phyloP scores from a whole-genome alignment of 2,329 filamentous ascomycete genomes.

The Xylaria sp. region DNA sequence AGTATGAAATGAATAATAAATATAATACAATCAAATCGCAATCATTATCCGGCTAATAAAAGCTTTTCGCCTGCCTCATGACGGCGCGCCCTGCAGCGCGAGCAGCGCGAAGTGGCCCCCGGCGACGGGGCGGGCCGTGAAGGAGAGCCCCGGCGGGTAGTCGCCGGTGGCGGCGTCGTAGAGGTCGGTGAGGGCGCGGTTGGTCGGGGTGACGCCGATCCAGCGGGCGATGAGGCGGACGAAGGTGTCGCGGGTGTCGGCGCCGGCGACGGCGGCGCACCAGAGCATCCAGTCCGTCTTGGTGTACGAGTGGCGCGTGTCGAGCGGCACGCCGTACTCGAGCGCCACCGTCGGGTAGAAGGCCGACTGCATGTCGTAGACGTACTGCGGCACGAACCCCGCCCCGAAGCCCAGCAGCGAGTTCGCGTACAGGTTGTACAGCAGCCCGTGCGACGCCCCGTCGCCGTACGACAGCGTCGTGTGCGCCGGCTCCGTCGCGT shows the following conservation, averaged over 20 bases:
- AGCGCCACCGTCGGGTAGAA: slow-evolving; percentile 76
- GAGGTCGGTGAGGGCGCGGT: slow-evolving; percentile 75
- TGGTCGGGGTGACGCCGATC: slow-evolving; percentile 73
- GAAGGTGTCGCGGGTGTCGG: slow-evolving; percentile 65
- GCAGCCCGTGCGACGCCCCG: slow-evolving; percentile 51
- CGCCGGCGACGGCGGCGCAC: slow-evolving; percentile 72
- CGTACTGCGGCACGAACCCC: slow-evolving; percentile 70
- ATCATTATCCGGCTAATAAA: not conserved
- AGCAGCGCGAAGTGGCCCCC: slow-evolving; percentile 81
- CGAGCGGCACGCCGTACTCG: slow-evolving; percentile 80
- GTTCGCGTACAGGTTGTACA: slow-evolving; percentile 86
- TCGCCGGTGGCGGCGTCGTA: slow-evolving; percentile 73
- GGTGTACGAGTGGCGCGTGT: slow-evolving; percentile 78
- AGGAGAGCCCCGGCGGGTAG: slow-evolving; percentile 65
- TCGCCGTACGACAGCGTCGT: slow-evolving; percentile 80
- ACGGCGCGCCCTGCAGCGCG: slow-evolving; percentile 50
- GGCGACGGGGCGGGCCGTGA: slow-evolving; percentile 78
- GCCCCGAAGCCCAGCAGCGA: slow-evolving; percentile 67
- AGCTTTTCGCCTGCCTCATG: not conserved
- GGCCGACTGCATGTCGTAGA: slow-evolving; percentile 76
- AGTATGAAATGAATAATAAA: too few species aligned
- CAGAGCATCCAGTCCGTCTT: slow-evolving; percentile 91
- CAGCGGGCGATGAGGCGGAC: slow-evolving; percentile 70
- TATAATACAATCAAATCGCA: too few species aligned
- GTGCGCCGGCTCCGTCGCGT: slow-evolving; percentile 62